phyloP scores from a whole-genome alignment of 2,329 filamentous ascomycete species.

The Exophiala mesophila region DNA sequence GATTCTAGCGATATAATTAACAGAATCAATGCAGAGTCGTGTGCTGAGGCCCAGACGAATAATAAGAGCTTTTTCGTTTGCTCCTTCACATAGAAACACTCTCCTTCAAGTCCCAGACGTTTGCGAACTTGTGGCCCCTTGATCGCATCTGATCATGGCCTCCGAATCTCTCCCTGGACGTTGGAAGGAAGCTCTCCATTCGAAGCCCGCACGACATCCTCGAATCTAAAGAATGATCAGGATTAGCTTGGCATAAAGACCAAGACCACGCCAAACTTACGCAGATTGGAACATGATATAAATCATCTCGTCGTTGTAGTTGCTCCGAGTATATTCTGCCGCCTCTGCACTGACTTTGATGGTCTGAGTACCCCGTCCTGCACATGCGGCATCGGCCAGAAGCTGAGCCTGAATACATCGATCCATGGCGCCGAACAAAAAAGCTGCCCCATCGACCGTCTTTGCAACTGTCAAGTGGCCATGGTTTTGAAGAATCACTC shows the following conservation, averaged over 20 bases:
- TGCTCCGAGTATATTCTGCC: conserved; percentile 21
- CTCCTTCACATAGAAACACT: no score
- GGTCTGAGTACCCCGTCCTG: conserved; percentile 26
- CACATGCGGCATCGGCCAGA: conserved; percentile 38
- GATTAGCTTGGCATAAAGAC: neutral
- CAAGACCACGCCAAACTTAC: no score
- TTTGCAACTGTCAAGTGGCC: conserved; percentile 49
- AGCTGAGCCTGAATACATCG: conserved; percentile 39
- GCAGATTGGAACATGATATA: conserved; percentile 26
- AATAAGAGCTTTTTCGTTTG: no score
- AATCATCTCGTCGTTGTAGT: conserved; percentile 25
- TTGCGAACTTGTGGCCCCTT: no score
- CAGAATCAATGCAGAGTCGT: no score
- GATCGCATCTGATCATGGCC: no score
- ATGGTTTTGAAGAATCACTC: conserved; percentile 51
- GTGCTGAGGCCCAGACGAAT: no score
- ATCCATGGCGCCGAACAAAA: conserved; percentile 49
- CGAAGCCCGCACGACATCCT: conserved; percentile 21
- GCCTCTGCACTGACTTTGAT: conserved; percentile 21
- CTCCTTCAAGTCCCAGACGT: no score
- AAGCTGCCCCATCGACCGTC: conserved; percentile 48
- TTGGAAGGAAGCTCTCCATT: conserved; percentile 20
- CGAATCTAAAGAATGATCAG: conserved; percentile 10
- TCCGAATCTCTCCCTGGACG: conserved; percentile 21
- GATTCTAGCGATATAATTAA: no score